phyloP scores from a whole-genome alignment of 768 basidiomycete species.

The Mycena filopes region DNA sequence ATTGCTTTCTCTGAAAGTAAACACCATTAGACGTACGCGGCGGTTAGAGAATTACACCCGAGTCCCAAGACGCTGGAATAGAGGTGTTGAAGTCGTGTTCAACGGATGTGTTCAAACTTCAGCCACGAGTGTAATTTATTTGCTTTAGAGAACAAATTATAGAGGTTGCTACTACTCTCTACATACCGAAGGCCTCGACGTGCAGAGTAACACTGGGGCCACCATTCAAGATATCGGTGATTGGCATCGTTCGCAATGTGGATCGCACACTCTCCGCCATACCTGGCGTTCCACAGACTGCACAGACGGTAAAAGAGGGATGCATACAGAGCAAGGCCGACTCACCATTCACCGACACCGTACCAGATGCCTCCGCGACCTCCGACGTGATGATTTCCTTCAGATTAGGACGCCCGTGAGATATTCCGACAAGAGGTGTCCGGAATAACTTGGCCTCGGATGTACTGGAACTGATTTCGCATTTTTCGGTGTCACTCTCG shows the following conservation, averaged over 20 bases:
- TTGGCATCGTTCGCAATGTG: conserved; percentile 47
- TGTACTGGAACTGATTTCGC: conserved; percentile 15
- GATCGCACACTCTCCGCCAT: conserved; percentile 47
- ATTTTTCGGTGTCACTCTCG: conserved; percentile 10
- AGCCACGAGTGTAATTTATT: too few species aligned
- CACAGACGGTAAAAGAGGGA: background rate
- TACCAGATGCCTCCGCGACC: conserved; percentile 39
- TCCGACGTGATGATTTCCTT: conserved; percentile 43
- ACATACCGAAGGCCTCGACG: conserved; percentile 48
- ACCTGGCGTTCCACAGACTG: conserved; percentile 55
- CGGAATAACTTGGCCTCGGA: conserved; percentile 33
- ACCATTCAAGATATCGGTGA: conserved; percentile 44
- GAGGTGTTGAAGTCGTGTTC: too few species aligned
- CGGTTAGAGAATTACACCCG: too few species aligned
- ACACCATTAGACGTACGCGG: background rate
- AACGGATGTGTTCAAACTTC: too few species aligned
- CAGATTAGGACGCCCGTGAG: conserved; percentile 47
- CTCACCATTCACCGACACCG: conserved; percentile 55
- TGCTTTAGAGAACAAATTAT: too few species aligned
- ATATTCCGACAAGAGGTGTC: conserved; percentile 38
- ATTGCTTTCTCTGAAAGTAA: background rate
- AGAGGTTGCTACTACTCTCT: background rate
- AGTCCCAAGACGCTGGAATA: background rate
- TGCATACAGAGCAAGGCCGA: background rate
- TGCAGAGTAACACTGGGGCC: conserved; percentile 48